phyloP scores from a whole-genome alignment of 331 rosid species.

The Phaseolus coccineus region DNA sequence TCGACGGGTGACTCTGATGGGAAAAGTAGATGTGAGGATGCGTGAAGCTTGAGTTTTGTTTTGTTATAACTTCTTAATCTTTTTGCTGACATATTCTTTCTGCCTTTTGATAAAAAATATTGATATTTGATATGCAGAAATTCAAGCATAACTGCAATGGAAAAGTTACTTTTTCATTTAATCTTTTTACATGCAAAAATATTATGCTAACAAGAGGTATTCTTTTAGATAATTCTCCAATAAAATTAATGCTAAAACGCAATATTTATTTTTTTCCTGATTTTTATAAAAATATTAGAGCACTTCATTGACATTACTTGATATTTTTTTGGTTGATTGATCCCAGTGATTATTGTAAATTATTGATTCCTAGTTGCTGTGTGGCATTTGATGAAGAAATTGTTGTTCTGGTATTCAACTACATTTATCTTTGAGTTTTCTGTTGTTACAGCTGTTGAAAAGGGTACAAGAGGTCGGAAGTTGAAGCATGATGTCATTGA shows the following conservation, averaged over 20 bases:
- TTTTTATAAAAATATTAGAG: slow-evolving; percentile 1
- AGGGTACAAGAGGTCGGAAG: slow-evolving; percentile 77
- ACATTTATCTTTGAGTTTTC: slow-evolving; percentile 25
- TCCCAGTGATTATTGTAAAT: slow-evolving; percentile 21
- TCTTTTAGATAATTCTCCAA: slow-evolving; percentile 3
- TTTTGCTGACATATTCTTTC: not conserved
- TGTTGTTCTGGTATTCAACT: slow-evolving; percentile 28
- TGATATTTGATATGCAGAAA: slow-evolving; percentile 20
- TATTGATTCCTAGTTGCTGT: slow-evolving; percentile 23
- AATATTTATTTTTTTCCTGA: not conserved
- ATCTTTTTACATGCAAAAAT: slow-evolving; percentile 12
- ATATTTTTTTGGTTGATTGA: slow-evolving; percentile 16
- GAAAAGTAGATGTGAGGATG: slow-evolving; percentile 82
- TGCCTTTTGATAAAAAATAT: slow-evolving; percentile 4
- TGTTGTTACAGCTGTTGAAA: slow-evolving; percentile 80
- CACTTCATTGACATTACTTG: slow-evolving; percentile 15
- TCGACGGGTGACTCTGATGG: slow-evolving; percentile 97
- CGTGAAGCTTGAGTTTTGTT: slow-evolving; percentile 38
- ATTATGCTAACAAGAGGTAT: not conserved
- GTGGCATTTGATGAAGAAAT: slow-evolving; percentile 37
- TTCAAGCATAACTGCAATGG: slow-evolving; percentile 9
- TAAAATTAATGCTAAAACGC: slow-evolving; percentile 11
- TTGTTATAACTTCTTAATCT: slow-evolving; percentile 33
- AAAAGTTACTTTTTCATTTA: not conserved
- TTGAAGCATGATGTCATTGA: slow-evolving; percentile 97